Conservation (phyloP, 345 rosid genomes). For the Syzygium aromaticum region DNA sequence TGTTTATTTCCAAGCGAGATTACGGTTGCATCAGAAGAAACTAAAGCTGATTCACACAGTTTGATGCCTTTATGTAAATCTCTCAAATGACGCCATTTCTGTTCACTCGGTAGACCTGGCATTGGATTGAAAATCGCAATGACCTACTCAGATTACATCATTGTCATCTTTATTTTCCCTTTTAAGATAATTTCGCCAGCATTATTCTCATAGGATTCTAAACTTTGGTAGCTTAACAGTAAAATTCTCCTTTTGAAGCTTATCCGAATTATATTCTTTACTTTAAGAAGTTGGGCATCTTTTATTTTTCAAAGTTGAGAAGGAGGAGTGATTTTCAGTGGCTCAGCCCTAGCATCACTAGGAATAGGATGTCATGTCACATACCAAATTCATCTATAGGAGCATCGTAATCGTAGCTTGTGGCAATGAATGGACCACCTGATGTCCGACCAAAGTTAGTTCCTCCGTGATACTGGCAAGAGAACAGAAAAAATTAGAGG, state of each 20-base stretch:
- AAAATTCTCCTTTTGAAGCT: background rate
- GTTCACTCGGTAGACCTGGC: constrained; percentile 61
- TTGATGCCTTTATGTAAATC: constrained; percentile 85
- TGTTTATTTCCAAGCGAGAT: constrained; percentile 58
- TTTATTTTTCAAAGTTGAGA: background rate
- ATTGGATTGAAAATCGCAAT: background rate
- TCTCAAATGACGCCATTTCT: constrained; percentile 88
- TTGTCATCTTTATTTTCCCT: background rate
- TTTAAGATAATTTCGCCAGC: background rate
- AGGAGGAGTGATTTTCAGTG: background rate
- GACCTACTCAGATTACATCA: background rate
- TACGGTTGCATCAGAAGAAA: constrained; percentile 50
- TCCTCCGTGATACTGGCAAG: constrained; percentile 82
- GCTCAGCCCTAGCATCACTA: background rate
- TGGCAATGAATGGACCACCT: constrained; percentile 89
- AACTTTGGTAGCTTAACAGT: background rate
- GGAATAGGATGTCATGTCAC: background rate
- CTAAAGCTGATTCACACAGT: constrained; percentile 73
- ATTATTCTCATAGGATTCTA: background rate
- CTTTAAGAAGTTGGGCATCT: background rate
- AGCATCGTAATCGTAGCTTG: constrained; percentile 97
- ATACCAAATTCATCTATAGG: constrained; percentile 94
- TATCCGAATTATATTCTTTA: background rate
- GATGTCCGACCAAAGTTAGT: constrained; percentile 91
- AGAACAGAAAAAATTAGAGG: background rate